Evolutionary conservation across 2,329 filamentous ascomycete genomes (phyloP), one percentile per base, ranked within the genome.

Genomic region (Herpotrichia juniperi): DNA sequence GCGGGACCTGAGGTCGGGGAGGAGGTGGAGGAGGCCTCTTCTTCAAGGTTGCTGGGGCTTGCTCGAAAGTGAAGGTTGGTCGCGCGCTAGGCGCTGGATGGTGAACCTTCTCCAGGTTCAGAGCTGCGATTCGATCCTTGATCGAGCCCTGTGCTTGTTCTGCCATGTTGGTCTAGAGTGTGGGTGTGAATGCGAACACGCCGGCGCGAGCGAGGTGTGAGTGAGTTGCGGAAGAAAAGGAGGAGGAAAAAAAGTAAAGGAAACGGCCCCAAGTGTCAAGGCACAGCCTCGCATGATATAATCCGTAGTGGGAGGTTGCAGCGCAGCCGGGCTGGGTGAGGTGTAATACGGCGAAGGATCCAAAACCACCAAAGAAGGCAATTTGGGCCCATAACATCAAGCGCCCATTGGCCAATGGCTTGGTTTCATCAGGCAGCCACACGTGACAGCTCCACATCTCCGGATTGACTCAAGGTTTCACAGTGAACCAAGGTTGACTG

Each of bases 81-180:
- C 71, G 63, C 4, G 63, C 57, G 28, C 61, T 61, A 14, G 76
- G 74, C 7, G 70, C 57, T 8, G 68, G 68, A 8, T 71, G 73
- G 43, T 73, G 67, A 14, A 79, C 76, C 55, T 80, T 72, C 39
- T 78, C 72, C 34, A 80, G 68, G 56, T 80, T 79, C 46, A 81
- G 19, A 2, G 76, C 74, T 2, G 78, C 78, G 50, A 81, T 80
- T 51, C 79, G 76, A 42, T 76, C 73, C 54, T 74, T 74, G 60
- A 81, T 77, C 9, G 56, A 51, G 14, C 43, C 28, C 25, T 42
- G 35, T 7, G 46, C 4, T 43, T 52, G 50, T 48, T 71, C 67
- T 39, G 67, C 68, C 72, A 74, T 74, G 39, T 51, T 60, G 58
- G 47, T 45, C 19, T 44, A 12, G 37, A n/a, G 37, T 24, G 19